A percentile compares a stretch with the other conserved stretches of the same genome.
Evolutionary conservation across 2,329 filamentous ascomycete species (phyloP).

Genomic region (Colletotrichum spaethianum): DNA sequence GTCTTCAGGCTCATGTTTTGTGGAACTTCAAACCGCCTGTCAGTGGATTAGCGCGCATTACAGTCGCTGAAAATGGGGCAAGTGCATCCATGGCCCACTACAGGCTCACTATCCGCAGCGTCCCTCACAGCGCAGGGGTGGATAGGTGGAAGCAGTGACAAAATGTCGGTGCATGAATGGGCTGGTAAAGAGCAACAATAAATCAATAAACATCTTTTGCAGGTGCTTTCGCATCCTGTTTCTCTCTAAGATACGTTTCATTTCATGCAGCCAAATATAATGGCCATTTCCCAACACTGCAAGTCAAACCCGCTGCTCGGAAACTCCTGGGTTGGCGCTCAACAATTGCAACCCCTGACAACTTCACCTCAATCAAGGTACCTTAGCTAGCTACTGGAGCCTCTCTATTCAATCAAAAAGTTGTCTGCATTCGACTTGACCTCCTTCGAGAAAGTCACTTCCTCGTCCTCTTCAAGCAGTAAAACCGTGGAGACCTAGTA

Average conservation of each 20-base stretch:
- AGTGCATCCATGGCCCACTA: background rate
- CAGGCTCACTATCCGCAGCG: background rate
- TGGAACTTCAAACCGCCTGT: background rate
- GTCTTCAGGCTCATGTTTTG: background rate
- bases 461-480: conserved; percentile 81
- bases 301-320: conserved; percentile 38
- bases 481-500: conserved; percentile 75
- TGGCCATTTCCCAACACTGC: conserved; percentile 31
- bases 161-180: background rate
- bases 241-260: conserved; percentile 39
- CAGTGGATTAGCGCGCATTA: background rate
- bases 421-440: conserved; percentile 82
- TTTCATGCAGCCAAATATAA: conserved; percentile 35
- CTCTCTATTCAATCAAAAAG: conserved; percentile 79
- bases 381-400: conserved; percentile 5
- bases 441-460: conserved; percentile 87
- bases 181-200: background rate
- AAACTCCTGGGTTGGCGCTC: conserved; percentile 36
- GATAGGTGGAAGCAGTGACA: background rate
- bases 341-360: conserved; percentile 25
- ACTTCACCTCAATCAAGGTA: conserved; percentile 22
- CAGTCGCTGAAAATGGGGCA: conserved; percentile 1
- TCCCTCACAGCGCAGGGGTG: background rate
- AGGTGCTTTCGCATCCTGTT: conserved; percentile 12
- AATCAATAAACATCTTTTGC: conserved; percentile 24